Evolutionary conservation across 495 filamentous ascomycete genomes (phyloP).

Genomic region (Xylaria grammica): DNA sequence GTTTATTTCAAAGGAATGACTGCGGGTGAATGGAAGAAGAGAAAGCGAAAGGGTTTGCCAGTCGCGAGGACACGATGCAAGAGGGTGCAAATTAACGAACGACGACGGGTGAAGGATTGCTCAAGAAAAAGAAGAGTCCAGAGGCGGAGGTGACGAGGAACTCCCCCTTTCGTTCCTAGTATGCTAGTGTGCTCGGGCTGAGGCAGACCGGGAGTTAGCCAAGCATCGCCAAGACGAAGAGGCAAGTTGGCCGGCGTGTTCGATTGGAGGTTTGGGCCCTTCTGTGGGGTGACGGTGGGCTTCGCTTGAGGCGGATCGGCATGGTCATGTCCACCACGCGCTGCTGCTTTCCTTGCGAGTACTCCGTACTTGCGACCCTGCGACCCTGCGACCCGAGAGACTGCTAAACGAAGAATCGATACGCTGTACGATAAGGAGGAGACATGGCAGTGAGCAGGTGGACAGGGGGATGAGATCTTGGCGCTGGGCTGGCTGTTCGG

Average conservation of each 20-base stretch:
- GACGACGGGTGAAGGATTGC: conserved; percentile 3
- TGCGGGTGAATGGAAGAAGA: conserved; percentile 15
- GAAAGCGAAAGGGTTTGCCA: not conserved
- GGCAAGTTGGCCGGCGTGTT: conserved; percentile 12
- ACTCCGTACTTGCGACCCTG: too few relatives aligned
- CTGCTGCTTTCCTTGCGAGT: not conserved
- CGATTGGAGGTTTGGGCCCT: conserved; percentile 14
- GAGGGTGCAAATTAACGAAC: not conserved
- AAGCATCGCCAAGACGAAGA: conserved; percentile 26
- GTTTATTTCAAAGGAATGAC: conserved; percentile 22
- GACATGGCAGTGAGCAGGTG: too few relatives aligned
- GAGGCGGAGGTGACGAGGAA: not conserved
- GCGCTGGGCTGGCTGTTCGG: too few relatives aligned
- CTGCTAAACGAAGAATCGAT: not conserved
- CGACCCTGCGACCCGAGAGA: too few relatives aligned
- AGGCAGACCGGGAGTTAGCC: conserved; percentile 22
- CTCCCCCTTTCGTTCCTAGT: conserved; percentile 15
- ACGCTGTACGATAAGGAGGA: not conserved
- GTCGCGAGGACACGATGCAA: conserved; percentile 21
- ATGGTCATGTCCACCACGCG: not conserved
- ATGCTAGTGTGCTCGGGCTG: conserved; percentile 16
- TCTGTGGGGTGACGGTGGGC: conserved; percentile 19
- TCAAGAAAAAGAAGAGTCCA: conserved; percentile 12
- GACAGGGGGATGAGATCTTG: too few relatives aligned
- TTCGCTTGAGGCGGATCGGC: conserved; percentile 12